These are phyloP conservation scores for Heliamphora pulchella DNA, from an alignment of 179 eudicot species.

Conservation along the genomic window DNA sequence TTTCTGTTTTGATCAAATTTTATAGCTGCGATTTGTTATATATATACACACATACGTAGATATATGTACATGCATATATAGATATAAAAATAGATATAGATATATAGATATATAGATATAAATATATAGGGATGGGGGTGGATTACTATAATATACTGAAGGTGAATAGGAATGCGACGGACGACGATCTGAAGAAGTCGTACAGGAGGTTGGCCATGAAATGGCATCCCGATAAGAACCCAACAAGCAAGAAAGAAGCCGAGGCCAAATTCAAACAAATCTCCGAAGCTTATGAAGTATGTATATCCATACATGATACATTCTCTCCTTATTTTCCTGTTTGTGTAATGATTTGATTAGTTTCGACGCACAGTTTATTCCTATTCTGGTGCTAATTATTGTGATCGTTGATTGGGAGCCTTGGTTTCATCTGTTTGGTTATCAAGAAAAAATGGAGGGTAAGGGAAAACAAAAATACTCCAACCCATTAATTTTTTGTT, in stretches of 20 bases:
- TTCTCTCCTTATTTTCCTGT: background rate
- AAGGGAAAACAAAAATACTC: too few species aligned
- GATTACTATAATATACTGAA: constrained; percentile 13
- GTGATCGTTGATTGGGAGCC: background rate
- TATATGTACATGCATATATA: too few species aligned
- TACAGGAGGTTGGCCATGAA: constrained; percentile 16
- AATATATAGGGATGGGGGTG: constrained; percentile 3
- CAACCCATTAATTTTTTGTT: too few species aligned
- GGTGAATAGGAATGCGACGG: constrained; percentile 14
- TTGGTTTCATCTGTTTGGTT: too few species aligned
- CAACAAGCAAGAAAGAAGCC: constrained; percentile 12
- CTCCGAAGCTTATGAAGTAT: constrained; percentile 17
- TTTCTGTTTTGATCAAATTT: background rate
- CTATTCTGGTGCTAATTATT: background rate
- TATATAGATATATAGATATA: too few species aligned
- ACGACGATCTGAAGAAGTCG: constrained; percentile 13
- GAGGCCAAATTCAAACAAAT: constrained; percentile 19
- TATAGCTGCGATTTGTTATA: background rate
- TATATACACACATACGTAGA: background rate
- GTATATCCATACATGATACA: background rate
- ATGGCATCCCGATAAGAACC: constrained; percentile 20
- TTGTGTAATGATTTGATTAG: background rate
- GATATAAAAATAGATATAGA: too few species aligned
- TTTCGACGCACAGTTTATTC: too few species aligned
- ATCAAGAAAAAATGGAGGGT: too few species aligned